A percentile compares a stretch with the other conserved stretches of the same genome.
These are phyloP conservation scores for Boletus reticulatus DNA, from an alignment of 768 basidiomycete genomes.

Conservation along the genomic window DNA sequence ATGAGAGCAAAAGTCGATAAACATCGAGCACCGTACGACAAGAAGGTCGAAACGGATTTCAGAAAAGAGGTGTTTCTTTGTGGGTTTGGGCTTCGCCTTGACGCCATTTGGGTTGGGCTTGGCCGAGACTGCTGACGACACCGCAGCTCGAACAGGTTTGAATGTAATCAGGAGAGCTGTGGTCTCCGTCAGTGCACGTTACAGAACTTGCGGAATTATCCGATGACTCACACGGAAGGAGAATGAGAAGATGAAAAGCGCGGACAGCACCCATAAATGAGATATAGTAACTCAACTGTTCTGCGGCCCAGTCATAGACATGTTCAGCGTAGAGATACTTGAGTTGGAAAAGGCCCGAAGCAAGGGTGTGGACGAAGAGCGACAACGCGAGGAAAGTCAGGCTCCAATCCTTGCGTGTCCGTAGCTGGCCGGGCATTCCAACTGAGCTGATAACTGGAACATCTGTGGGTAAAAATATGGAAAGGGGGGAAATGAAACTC, in stretches of 20 bases:
- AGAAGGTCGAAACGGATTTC: conserved; percentile 69
- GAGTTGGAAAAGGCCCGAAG: conserved; percentile 68
- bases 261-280: conserved; percentile 64
- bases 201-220: conserved; percentile 25
- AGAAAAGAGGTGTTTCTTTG: conserved; percentile 48
- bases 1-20: conserved; percentile 68
- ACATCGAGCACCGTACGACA: conserved; percentile 61
- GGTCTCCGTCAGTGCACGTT: conserved; percentile 26
- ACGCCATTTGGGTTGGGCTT: conserved; percentile 4
- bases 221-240: conserved; percentile 60
- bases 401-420: conserved; percentile 64
- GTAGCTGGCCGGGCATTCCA: conserved; percentile 62
- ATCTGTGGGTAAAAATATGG: conserved; percentile 62
- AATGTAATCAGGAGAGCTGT: conserved; percentile 60
- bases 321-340: conserved; percentile 81
- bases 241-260: conserved; percentile 60
- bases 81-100: conserved; percentile 43
- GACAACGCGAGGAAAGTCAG: conserved; percentile 65
- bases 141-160: conserved; percentile 41
- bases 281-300: conserved; percentile 74
- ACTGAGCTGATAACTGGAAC: conserved; percentile 39
- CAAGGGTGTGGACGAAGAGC: conserved; percentile 61
- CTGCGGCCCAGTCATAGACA: conserved; percentile 65
- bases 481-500: conserved; percentile 60
- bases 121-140: conserved; percentile 3